Conservation (phyloP, 495 filamentous ascomycete genomes). For the Neurospora hispaniola region DNA sequence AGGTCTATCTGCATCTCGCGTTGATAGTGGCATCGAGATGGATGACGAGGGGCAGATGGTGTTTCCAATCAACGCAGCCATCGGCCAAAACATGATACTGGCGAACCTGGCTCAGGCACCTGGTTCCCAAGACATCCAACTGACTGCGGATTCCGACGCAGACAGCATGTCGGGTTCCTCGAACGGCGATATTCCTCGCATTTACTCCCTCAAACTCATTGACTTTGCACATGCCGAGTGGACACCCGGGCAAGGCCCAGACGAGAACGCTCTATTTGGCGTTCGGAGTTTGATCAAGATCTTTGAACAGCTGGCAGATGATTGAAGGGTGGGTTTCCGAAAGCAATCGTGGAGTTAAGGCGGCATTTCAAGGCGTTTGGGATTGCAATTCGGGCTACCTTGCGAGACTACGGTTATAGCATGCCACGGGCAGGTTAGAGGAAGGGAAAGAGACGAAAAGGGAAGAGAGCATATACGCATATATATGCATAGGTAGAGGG, state of each 20-base stretch:
- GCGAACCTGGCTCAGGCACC: neutral
- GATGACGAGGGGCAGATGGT: constrained; percentile 26
- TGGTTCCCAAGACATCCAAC: neutral
- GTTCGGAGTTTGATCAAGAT: constrained; percentile 64
- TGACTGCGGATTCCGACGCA: constrained; percentile 32
- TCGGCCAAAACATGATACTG: neutral
- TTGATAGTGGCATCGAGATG: constrained; percentile 37
- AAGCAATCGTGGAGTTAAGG: neutral
- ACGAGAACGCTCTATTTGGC: constrained; percentile 73
- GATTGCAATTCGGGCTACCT: neutral
- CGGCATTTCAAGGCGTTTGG: neutral
- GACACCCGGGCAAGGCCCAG: constrained; percentile 75
- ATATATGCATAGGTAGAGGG: neutral
- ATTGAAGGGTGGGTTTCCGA: neutral
- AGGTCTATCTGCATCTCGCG: constrained; percentile 16
- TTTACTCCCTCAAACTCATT: constrained; percentile 79
- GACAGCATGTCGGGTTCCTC: constrained; percentile 17
- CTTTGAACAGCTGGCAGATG: constrained; percentile 45
- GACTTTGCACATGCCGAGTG: constrained; percentile 93
- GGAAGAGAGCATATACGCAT: neutral
- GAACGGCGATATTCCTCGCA: constrained; percentile 41
- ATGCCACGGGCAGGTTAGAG: neutral
- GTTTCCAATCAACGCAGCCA: neutral
- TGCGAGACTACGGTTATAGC: neutral
- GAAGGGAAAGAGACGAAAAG: neutral